A percentile compares a stretch with the other conserved stretches of the same genome.
phyloP scores from a whole-genome alignment of 2,329 filamentous ascomycete species.

The Neocucurbitaria cava region DNA sequence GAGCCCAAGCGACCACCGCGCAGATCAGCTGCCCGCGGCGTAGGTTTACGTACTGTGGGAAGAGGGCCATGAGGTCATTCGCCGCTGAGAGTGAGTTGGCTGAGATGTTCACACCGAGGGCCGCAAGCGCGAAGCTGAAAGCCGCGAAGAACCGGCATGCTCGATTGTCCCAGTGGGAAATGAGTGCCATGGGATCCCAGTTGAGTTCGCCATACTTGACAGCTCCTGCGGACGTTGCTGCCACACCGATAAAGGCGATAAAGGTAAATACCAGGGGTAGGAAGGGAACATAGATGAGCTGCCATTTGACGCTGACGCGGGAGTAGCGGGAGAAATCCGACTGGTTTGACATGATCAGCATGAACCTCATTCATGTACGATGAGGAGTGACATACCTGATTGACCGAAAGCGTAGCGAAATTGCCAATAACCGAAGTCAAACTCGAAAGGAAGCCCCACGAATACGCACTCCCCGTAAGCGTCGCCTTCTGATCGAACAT shows the following conservation, averaged over 20 bases:
- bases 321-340: slow-evolving; percentile 65
- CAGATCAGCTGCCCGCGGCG: slow-evolving; percentile 57
- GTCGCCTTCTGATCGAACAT: slow-evolving; percentile 57
- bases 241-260: slow-evolving; percentile 64
- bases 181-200: slow-evolving; percentile 54
- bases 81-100: slow-evolving; percentile 62
- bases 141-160: slow-evolving; percentile 52
- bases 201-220: slow-evolving; percentile 58
- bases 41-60: slow-evolving; percentile 62
- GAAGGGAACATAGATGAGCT: slow-evolving; percentile 59
- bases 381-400: slow-evolving; percentile 45
- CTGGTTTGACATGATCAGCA: slow-evolving; percentile 41
- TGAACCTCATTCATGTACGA: not conserved
- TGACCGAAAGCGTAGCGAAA: slow-evolving; percentile 61
- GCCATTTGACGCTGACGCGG: slow-evolving; percentile 57
- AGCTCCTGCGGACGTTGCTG: slow-evolving; percentile 63
- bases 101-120: slow-evolving; percentile 61
- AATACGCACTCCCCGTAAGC: slow-evolving; percentile 58
- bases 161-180: slow-evolving; percentile 48
- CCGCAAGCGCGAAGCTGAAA: slow-evolving; percentile 56
- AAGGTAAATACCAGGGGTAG: slow-evolving; percentile 62
- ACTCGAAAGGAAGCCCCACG: slow-evolving; percentile 61
- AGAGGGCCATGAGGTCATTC: slow-evolving; percentile 61
- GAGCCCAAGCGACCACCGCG: slow-evolving; percentile 52
- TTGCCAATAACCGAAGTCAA: slow-evolving; percentile 59